phyloP scores from a whole-genome alignment of 2,329 filamentous ascomycete species.

The Exophiala aquamarina region DNA sequence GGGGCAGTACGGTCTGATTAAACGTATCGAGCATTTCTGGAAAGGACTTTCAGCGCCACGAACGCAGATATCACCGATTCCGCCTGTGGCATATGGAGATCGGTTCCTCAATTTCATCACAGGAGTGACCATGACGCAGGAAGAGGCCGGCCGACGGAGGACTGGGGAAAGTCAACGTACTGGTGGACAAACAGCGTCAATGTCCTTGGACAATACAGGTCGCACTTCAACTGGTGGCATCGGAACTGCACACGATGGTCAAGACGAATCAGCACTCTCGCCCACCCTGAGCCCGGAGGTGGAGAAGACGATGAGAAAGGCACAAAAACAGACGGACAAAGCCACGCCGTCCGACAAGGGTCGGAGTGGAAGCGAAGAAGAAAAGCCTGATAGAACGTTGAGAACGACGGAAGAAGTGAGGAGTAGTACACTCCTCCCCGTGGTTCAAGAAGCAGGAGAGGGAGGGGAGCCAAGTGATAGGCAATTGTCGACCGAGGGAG shows the following conservation, averaged over 20 bases:
- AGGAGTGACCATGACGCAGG: slow-evolving; percentile 83
- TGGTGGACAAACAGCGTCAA: slow-evolving; percentile 8
- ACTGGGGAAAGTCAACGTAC: slow-evolving; percentile 26
- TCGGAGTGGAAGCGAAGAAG: slow-evolving; percentile 50
- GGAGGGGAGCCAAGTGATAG: slow-evolving; percentile 53
- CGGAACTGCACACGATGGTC: slow-evolving; percentile 16
- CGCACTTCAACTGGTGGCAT: slow-evolving; percentile 31
- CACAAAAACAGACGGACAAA: slow-evolving; percentile 64
- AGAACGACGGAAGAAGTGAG: slow-evolving; percentile 57
- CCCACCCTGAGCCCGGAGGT: slow-evolving; percentile 39
- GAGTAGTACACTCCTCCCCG: slow-evolving; percentile 64
- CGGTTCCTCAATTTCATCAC: slow-evolving; percentile 92
- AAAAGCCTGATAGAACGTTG: slow-evolving; percentile 64
- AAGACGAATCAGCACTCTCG: slow-evolving; percentile 24
- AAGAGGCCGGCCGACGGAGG: slow-evolving; percentile 67
- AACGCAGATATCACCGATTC: slow-evolving; percentile 86
- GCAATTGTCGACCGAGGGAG: slow-evolving; percentile 14
- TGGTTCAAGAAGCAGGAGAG: slow-evolving; percentile 89
- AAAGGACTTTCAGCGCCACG: slow-evolving; percentile 85
- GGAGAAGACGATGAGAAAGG: slow-evolving; percentile 56
- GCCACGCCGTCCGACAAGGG: slow-evolving; percentile 46
- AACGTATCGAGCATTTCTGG: slow-evolving; percentile 95
- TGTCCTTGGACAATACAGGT: slow-evolving; percentile 30
- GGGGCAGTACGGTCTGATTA: slow-evolving; percentile 81
- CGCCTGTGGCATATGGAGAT: slow-evolving; percentile 87